Evolutionary conservation across 192 early-diverging fungal species (phyloP), one percentile per base, ranked within the genome.

Genomic region (Entomortierella parvispora): DNA sequence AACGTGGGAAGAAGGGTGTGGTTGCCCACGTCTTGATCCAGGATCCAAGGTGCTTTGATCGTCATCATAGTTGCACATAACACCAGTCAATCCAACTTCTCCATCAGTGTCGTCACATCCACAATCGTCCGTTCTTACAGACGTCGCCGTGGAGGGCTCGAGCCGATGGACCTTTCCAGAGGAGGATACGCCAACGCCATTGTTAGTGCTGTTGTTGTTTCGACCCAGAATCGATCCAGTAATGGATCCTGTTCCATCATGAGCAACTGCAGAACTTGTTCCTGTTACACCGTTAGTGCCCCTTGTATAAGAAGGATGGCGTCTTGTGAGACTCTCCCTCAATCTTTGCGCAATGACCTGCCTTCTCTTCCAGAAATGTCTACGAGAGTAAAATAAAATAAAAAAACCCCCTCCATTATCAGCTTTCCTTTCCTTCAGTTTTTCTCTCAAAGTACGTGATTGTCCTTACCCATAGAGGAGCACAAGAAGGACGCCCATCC

Each of bases 281-380:
- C 69, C 69, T 58, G 62, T 55, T 10, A 52, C n/a, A 2, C 4
- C 47, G n/a, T 23, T 49, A 49, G 6, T 49, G 47, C 18, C 4
- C 47, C 18, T 49, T 0, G 23, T 18, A 22, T 33, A 0, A 55
- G 20, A 33, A 20, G 58, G 53, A n/a, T 20, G 45, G 17, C 55
- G 47, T 45, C 74, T 28, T 12, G 74, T 20, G 11, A 77, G 43
- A 28, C 66, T 52, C 5, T 68, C 60, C 2, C 61, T 32, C 23
- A 77, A 10, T 48, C 65, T 59, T 7, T 47, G 29, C 10, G 74
- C 74, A 52, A 77, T 62, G 18, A 77, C 43, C 40, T 68, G 65
- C 5, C 74, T 58, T 26, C 74, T 62, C 32, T 77, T 77, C 74
- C 74, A 77, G 42, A 77, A 77, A 29, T 77, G 74, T 20, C 72